Evolutionary conservation across 805 yeast genomes (phyloP).

Genomic region (Blastobotrys chiropterorum): DNA sequence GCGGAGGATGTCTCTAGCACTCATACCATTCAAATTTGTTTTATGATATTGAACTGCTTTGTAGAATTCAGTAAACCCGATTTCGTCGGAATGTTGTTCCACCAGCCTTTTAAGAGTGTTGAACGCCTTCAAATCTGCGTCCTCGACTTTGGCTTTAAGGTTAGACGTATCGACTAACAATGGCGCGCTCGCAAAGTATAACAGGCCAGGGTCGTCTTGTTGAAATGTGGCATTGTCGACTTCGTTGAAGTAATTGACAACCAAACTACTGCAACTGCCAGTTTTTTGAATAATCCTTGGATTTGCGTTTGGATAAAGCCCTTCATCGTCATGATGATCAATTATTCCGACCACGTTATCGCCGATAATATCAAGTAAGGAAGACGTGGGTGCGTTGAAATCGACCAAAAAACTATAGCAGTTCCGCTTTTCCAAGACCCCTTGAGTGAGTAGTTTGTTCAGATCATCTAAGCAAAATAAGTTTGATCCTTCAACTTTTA

Average conservation of each 20-base stretch:
- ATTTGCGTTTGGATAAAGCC: conserved; percentile 27
- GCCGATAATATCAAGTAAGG: conserved; percentile 38
- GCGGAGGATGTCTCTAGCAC: conserved; percentile 54
- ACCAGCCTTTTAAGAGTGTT: conserved; percentile 31
- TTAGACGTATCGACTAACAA: conserved; percentile 71
- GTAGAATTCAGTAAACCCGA: conserved; percentile 21
- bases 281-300: conserved; percentile 58
- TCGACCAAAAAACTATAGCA: conserved; percentile 63
- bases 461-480: conserved; percentile 69
- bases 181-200: conserved; percentile 53
- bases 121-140: conserved; percentile 46
- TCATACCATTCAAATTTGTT: conserved; percentile 55
- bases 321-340: conserved; percentile 85
- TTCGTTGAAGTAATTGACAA: conserved; percentile 48
- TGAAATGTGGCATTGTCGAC: not conserved
- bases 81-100: not conserved
- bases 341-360: conserved; percentile 41
- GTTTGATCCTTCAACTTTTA: conserved; percentile 42
- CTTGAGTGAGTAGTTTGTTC: conserved; percentile 10
- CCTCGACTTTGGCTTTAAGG: conserved; percentile 53
- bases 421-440: conserved; percentile 7
- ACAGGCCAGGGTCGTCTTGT: not conserved
- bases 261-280: conserved; percentile 79
- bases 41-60: conserved; percentile 43
- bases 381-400: conserved; percentile 64